Evolutionary conservation across 768 basidiomycete genomes (phyloP), one percentile per base, ranked within the genome.

Genomic region (Favolaschia claudopus): DNA sequence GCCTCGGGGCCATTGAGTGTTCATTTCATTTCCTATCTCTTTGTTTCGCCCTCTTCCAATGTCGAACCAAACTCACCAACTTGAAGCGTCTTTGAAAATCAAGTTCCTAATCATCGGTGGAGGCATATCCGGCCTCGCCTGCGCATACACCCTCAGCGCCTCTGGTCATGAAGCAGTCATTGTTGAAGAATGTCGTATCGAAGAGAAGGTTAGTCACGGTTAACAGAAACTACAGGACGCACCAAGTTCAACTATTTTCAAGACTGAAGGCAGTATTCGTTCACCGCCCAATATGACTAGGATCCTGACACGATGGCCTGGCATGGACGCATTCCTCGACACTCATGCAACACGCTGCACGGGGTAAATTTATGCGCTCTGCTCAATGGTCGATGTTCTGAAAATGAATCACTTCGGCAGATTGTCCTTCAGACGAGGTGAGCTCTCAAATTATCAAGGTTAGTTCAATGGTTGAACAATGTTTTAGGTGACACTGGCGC

Each of bases 71-170:
- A n/a, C n/a, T n/a, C 17, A 2, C 27, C 27, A 45, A 9, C n/a
- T 17, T 27, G 19, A 39, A 32, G 34, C 36, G 12, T 4, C 37
- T 13, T 17, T 55, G 20, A 32, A 20, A 43, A 71, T 78, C 70
- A 74, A 74, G 53, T 67, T 74, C 25, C 64, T 78, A 29, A 68
- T 78, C 49, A 60, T 78, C 22, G 77, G 75, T 5, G 75, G 69
- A 12, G 75, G 75, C 1, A 69, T 77, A 47, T 71, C 71, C 13
- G 76, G 76, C 17, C 70, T 78, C 4, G 63, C 72, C 5, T 60
- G 69, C 25, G 76, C 72, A 36, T 72, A 70, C 49, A 67, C 75
- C 29, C 60, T 77, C 24, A 72, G 64, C 3, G 27, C 28, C 20
- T 39, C 60, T 7, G 60, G 60, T 13, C 60, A 61, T 25, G 53